Evolutionary conservation across 148 eudicot species (phyloP).

Genomic region (Rhododendron williamsianum): DNA sequence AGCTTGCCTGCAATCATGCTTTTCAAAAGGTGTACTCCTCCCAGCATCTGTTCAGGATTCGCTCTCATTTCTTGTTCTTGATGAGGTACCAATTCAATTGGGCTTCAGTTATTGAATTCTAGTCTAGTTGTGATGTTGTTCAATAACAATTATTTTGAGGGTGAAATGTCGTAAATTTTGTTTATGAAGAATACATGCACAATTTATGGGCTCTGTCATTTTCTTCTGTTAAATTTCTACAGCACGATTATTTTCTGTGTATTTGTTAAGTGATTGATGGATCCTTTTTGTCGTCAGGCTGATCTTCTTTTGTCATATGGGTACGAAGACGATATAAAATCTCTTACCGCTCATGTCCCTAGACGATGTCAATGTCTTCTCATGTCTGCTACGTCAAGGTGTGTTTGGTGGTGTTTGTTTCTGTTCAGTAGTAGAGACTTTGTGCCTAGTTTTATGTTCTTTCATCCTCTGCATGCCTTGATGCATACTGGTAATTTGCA

Average conservation of each 20-base stretch:
- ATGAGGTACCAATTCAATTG: conserved; percentile 49
- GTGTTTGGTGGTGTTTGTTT: conserved; percentile 3
- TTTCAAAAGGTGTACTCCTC: conserved; percentile 49
- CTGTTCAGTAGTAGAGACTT: not conserved
- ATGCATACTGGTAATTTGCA: not conserved
- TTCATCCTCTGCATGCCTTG: conserved; percentile 2
- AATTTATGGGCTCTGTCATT: not conserved
- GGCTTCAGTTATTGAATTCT: not conserved
- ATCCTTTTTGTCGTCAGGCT: conserved; percentile 48
- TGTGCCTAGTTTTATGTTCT: not conserved
- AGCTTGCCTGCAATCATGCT: conserved; percentile 65
- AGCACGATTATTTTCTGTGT: not conserved
- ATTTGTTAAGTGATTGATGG: not conserved
- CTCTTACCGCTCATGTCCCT: conserved; percentile 70
- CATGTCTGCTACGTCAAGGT: conserved; percentile 99
- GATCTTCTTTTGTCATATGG: conserved; percentile 95
- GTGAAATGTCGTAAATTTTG: not conserved
- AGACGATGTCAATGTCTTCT: conserved; percentile 89
- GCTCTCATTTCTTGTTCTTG: conserved; percentile 79
- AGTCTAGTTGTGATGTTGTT: not conserved
- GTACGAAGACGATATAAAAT: conserved; percentile 76
- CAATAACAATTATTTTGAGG: not conserved
- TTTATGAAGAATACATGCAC: too few species aligned
- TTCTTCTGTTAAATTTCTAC: not conserved
- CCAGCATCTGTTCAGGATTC: conserved; percentile 71